A percentile compares a stretch with the other conserved stretches of the same genome.
Conservation (phyloP, 2,329 filamentous ascomycete genomes). For the Talaromyces sp. region DNA sequence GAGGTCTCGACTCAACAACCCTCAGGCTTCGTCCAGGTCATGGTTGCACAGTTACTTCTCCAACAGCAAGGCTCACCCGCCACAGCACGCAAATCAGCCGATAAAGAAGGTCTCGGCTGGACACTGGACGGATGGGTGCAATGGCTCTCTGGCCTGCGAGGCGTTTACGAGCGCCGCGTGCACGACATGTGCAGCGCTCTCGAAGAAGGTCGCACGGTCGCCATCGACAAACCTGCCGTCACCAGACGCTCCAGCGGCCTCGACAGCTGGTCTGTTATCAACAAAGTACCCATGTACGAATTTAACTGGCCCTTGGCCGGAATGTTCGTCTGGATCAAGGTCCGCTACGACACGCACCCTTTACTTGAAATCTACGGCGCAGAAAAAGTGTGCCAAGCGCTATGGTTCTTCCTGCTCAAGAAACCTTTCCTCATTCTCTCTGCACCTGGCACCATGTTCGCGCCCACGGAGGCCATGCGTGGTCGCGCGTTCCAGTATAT, state of each 20-base stretch:
- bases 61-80: constrained; percentile 56
- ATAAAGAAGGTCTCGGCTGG: constrained; percentile 63
- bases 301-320: constrained; percentile 80
- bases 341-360: constrained; percentile 71
- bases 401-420: constrained; percentile 69
- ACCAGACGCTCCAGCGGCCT: constrained; percentile 38
- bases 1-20: constrained; percentile 79
- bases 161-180: constrained; percentile 83
- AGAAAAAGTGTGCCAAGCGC: constrained; percentile 57
- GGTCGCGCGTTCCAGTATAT: constrained; percentile 67
- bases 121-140: constrained; percentile 81
- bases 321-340: constrained; percentile 85
- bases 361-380: constrained; percentile 57
- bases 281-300: constrained; percentile 69
- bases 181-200: constrained; percentile 70
- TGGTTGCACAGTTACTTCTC: constrained; percentile 74
- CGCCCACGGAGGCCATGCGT: constrained; percentile 59
- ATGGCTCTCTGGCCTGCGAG: constrained; percentile 82
- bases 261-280: constrained; percentile 70
- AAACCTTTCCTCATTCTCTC: constrained; percentile 68
- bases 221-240: constrained; percentile 52
- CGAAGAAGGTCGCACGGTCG: constrained; percentile 62
- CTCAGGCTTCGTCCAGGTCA: constrained; percentile 81
- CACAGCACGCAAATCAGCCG: constrained; percentile 46
- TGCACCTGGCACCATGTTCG: constrained; percentile 71